These are phyloP conservation scores for Scheffersomyces titani DNA, from an alignment of 1,139 yeast species.

Conservation along the genomic window DNA sequence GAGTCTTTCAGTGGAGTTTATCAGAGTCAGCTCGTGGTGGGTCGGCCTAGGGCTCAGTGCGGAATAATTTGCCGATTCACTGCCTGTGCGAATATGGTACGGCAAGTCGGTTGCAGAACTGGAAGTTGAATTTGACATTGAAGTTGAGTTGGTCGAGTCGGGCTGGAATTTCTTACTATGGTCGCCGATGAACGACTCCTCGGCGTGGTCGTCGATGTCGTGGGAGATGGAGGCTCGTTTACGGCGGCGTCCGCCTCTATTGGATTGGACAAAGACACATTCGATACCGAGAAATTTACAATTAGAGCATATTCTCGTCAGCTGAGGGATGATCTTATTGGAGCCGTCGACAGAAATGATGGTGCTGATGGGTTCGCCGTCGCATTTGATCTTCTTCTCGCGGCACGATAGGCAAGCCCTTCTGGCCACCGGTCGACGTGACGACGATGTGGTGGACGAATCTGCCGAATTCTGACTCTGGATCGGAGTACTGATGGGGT, in stretches of 20 bases:
- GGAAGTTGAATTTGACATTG: constrained; percentile 4
- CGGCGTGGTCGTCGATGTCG: constrained; percentile 1
- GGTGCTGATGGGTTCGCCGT: constrained; percentile 48
- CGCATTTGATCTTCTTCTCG: constrained; percentile 64
- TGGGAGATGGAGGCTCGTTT: constrained; percentile 17
- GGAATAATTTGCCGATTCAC: background rate
- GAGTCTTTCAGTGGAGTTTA: background rate
- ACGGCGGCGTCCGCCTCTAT: constrained; percentile 59
- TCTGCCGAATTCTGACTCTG: constrained; percentile 18
- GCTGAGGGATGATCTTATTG: constrained; percentile 14
- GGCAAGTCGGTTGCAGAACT: constrained; percentile 7
- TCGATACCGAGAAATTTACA: constrained; percentile 50
- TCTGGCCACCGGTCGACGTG: constrained; percentile 46
- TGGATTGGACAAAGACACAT: constrained; percentile 60
- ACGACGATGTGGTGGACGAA: constrained; percentile 32
- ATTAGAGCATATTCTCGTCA: constrained; percentile 45
- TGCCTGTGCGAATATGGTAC: background rate
- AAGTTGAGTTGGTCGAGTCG: constrained; percentile 4
- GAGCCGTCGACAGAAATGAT: constrained; percentile 15
- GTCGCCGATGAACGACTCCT: background rate
- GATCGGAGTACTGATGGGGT: constrained; percentile 20
- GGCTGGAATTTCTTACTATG: background rate
- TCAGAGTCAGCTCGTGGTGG: background rate
- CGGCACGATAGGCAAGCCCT: constrained; percentile 65
- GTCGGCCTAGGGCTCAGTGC: background rate